These are phyloP conservation scores for Xylariaceae sp. DNA, from an alignment of 2,329 filamentous ascomycete species.

Conservation along the genomic window DNA sequence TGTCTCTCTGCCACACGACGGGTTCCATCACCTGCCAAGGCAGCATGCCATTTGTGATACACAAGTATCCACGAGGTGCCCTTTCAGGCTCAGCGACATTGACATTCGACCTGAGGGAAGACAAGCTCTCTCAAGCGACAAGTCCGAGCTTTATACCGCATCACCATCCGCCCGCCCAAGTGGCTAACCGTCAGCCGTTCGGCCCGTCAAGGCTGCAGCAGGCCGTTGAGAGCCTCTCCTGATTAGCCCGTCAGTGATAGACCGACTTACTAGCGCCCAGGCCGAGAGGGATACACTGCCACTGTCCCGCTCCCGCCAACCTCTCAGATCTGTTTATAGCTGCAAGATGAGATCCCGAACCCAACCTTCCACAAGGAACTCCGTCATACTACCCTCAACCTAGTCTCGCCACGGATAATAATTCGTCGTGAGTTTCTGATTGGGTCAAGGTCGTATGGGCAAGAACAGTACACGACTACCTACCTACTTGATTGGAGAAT, in stretches of 20 bases:
- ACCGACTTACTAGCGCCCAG: background rate
- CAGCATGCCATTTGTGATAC: slow-evolving; percentile 6
- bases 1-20: background rate
- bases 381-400: slow-evolving; percentile 1
- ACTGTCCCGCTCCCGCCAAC: slow-evolving; percentile 6
- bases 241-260: slow-evolving; percentile 3
- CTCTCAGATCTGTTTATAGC: slow-evolving; percentile 15
- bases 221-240: slow-evolving; percentile 5
- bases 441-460: background rate
- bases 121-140: slow-evolving; percentile 2
- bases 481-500: background rate
- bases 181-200: slow-evolving; percentile 6
- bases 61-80: background rate
- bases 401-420: background rate
- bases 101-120: slow-evolving; percentile 1
- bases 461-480: background rate
- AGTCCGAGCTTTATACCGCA: background rate
- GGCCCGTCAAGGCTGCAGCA: slow-evolving; percentile 18
- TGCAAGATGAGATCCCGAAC: slow-evolving; percentile 23
- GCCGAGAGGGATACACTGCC: slow-evolving; percentile 2
- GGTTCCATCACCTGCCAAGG: background rate
- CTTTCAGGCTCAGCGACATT: slow-evolving; percentile 1
- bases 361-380: slow-evolving; percentile 13
- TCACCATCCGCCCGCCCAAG: slow-evolving; percentile 1
- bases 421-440: background rate